phyloP scores from a whole-genome alignment of 2,329 filamentous ascomycete species.

The Talaromyces sp. region DNA sequence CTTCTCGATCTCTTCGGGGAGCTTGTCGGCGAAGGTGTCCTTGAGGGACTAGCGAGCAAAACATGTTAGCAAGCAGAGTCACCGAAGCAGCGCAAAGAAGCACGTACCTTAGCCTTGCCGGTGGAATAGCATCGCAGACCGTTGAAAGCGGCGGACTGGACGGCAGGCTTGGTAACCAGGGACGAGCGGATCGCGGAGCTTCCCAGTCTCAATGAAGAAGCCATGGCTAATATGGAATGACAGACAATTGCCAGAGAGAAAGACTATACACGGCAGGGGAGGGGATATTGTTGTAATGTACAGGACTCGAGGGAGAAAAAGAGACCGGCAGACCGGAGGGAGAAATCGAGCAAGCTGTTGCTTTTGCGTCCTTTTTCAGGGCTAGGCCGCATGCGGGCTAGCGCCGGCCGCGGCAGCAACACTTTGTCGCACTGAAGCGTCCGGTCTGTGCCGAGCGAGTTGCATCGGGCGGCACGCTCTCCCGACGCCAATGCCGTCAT shows the following conservation, averaged over 20 bases:
- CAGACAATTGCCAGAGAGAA: slow-evolving; percentile 18
- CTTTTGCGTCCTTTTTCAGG: slow-evolving; percentile 5
- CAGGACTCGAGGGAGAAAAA: slow-evolving; percentile 11
- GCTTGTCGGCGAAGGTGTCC: slow-evolving; percentile 93
- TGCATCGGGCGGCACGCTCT: not conserved
- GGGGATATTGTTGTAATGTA: slow-evolving; percentile 5
- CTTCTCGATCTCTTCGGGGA: slow-evolving; percentile 96
- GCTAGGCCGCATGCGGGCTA: slow-evolving; percentile 1
- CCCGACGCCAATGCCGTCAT: not conserved
- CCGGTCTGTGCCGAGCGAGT: not conserved
- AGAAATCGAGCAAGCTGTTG: slow-evolving; percentile 14
- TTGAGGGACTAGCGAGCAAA: slow-evolving; percentile 70
- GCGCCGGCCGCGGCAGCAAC: not conserved
- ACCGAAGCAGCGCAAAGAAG: slow-evolving; percentile 1
- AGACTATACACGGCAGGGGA: slow-evolving; percentile 10
- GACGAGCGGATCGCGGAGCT: slow-evolving; percentile 76
- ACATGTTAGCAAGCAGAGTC: slow-evolving; percentile 4
- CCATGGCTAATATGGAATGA: slow-evolving; percentile 58
- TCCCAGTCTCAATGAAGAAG: slow-evolving; percentile 75
- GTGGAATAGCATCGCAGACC: slow-evolving; percentile 87
- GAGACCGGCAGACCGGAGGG: slow-evolving; percentile 28
- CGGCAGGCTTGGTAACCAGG: slow-evolving; percentile 62
- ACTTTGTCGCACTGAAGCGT: not conserved
- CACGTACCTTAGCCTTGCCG: slow-evolving; percentile 72
- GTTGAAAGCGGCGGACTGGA: slow-evolving; percentile 70